Base-by-base conservation (phyloP, 352 stramenopile genomes). In the Phytophthora syringae region DNA sequence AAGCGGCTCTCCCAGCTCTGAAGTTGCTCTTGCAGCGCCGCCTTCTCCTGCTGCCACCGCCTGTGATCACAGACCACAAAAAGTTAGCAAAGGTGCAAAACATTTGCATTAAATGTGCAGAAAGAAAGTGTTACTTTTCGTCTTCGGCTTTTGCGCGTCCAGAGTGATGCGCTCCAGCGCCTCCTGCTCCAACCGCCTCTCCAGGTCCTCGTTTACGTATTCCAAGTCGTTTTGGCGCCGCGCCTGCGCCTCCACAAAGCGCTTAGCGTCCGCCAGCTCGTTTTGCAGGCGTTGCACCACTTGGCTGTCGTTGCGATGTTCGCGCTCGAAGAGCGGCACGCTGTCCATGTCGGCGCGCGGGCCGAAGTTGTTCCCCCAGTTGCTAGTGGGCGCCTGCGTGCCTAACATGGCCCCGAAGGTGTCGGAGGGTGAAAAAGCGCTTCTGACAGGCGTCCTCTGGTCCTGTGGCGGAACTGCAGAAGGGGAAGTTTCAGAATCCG, bases 151-250 rank as follows among this genome's bases (percentile, higher is more conserved):
- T 93, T 90, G 78, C 16, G 88, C 80, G 56, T 95, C 88, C 28
- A 95, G 72, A 44, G 81, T 84, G 43, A 95, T 94, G 54, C 85
- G 88, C 42, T 95, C 88, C 5, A 92, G 74, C 54, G 88, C 85
- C 70, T 95, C 88, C 51, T 93, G 82, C 60, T 95, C 88, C 9
- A 92, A 59, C 59, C 88, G 76, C 13, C 86, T 82, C 58, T 95
- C 88, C 34, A 95, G 73, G 52, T 95, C 88, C 56, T 95, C 88
- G 56, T 94, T 94, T 55, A 95, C 86, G 49, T 93, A 93, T 55
- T 94, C 88, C 30, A 95, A 72, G 54, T 95, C 88, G 60, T 94
- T 94, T 67, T 94, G 88, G 44, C 86, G 84, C 10, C 84, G 64
- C 40, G 85, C 86, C 65, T 95, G 88, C 43, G 82, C 84, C 61